Conservation (phyloP, 768 basidiomycete species). For the Pleurotus eryngii region DNA sequence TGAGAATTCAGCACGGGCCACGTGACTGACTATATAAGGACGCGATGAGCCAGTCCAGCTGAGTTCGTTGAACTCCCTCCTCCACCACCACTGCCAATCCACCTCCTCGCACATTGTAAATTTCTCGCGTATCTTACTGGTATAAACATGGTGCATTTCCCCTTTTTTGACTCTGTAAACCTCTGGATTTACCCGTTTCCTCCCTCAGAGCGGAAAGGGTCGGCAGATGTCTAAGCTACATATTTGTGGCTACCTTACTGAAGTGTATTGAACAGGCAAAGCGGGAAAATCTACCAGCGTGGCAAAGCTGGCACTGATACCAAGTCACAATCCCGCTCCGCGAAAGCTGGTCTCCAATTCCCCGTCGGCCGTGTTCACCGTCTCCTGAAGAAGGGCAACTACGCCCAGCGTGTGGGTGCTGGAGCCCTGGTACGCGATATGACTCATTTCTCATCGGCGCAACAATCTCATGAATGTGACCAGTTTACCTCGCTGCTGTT, state of each 20-base stretch:
- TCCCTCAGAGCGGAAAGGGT: slow-evolving; percentile 38
- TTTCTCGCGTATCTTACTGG: slow-evolving; percentile 14
- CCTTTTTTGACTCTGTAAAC: too few species aligned
- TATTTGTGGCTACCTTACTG: not conserved
- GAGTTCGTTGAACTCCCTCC: slow-evolving; percentile 34
- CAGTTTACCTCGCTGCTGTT: slow-evolving; percentile 80
- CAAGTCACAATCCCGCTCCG: slow-evolving; percentile 60
- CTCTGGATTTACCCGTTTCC: not conserved
- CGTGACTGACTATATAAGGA: slow-evolving; percentile 35
- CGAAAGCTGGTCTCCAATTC: slow-evolving; percentile 67
- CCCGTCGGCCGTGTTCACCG: slow-evolving; percentile 83
- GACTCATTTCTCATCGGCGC: not conserved
- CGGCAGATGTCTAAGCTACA: not conserved
- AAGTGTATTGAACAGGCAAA: slow-evolving; percentile 31
- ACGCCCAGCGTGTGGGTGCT: slow-evolving; percentile 74
- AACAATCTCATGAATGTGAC: not conserved
- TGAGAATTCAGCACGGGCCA: slow-evolving; percentile 19
- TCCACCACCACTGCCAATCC: slow-evolving; percentile 18
- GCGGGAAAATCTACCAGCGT: slow-evolving; percentile 66
- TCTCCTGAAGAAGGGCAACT: slow-evolving; percentile 75
- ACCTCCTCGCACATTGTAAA: slow-evolving; percentile 13
- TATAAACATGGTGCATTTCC: slow-evolving; percentile 23
- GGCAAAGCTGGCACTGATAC: slow-evolving; percentile 53
- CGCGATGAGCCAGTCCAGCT: slow-evolving; percentile 32
- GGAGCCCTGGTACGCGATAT: slow-evolving; percentile 56